These are phyloP conservation scores for Aspergillus fischeri DNA, from an alignment of 2,329 filamentous ascomycete genomes.

Conservation along the genomic window DNA sequence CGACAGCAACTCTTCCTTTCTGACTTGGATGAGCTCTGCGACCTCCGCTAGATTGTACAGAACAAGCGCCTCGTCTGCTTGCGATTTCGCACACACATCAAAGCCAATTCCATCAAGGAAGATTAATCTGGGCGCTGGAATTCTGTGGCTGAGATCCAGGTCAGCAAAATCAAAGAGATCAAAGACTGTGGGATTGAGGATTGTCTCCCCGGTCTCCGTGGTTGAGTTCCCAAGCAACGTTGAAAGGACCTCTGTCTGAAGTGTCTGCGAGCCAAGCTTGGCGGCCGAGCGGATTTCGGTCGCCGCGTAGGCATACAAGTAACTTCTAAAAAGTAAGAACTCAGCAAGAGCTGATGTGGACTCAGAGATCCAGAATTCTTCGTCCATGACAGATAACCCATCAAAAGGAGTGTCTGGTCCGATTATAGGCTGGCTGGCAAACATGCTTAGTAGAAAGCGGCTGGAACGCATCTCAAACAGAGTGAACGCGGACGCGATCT, in stretches of 20 bases:
- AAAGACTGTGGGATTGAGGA: constrained; percentile 73
- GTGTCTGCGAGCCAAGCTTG: constrained; percentile 64
- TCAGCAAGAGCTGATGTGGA: constrained; percentile 68
- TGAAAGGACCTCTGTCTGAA: constrained; percentile 62
- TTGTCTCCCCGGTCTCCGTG: constrained; percentile 59
- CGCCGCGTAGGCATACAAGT: constrained; percentile 78
- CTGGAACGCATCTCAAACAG: constrained; percentile 75
- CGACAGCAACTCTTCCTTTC: constrained; percentile 30
- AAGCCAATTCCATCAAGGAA: constrained; percentile 66
- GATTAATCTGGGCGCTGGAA: constrained; percentile 51
- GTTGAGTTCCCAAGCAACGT: constrained; percentile 71
- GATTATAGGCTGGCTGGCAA: constrained; percentile 68
- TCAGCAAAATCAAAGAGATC: constrained; percentile 91
- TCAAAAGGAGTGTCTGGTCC: constrained; percentile 71
- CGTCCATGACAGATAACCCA: constrained; percentile 54
- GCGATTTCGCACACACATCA: constrained; percentile 58
- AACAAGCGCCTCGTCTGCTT: constrained; percentile 46
- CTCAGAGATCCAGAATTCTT: constrained; percentile 65
- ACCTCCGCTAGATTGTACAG: constrained; percentile 69
- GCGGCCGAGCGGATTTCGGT: constrained; percentile 77
- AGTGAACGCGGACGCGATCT: constrained; percentile 69
- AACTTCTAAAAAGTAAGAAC: constrained; percentile 72
- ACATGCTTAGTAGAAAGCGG: constrained; percentile 74
- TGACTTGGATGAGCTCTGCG: constrained; percentile 65
- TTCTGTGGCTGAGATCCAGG: constrained; percentile 48